phyloP scores from a whole-genome alignment of 108 stramenopile species.

The Cyclotella sp. region DNA sequence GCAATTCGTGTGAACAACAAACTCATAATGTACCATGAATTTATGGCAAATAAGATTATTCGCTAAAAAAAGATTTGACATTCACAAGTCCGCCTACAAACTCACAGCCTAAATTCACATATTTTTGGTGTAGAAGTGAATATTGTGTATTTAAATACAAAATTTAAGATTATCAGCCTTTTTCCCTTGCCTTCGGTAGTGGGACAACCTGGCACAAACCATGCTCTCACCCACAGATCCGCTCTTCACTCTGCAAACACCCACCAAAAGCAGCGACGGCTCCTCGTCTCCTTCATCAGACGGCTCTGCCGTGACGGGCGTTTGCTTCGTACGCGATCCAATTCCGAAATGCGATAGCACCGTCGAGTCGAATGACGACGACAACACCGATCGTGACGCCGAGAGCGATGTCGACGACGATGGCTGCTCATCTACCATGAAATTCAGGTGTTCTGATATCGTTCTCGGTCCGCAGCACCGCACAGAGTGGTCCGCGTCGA shows the following conservation, averaged over 20 bases:
- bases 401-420: conserved; percentile 21
- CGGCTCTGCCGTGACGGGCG: conserved; percentile 38
- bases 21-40: too few relatives aligned
- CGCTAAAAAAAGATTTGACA: too few relatives aligned
- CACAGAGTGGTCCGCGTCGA: neutral
- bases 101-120: too few relatives aligned
- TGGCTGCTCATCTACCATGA: conserved; percentile 14
- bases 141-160: too few relatives aligned
- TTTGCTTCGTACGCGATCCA: conserved; percentile 46
- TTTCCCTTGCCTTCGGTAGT: too few relatives aligned
- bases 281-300: neutral
- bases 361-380: neutral
- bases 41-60: too few relatives aligned
- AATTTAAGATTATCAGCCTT: too few relatives aligned
- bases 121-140: too few relatives aligned
- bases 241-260: conserved; percentile 43
- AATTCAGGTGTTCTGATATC: conserved; percentile 46
- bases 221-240: conserved; percentile 33
- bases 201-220: too few relatives aligned
- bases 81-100: too few relatives aligned
- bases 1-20: too few relatives aligned
- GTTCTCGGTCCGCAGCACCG: conserved; percentile 30
- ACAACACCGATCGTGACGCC: neutral
- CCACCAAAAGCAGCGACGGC: neutral
- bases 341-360: neutral